Base-by-base conservation (phyloP, 495 filamentous ascomycete species). In the Talaromyces nanjingensis region DNA sequence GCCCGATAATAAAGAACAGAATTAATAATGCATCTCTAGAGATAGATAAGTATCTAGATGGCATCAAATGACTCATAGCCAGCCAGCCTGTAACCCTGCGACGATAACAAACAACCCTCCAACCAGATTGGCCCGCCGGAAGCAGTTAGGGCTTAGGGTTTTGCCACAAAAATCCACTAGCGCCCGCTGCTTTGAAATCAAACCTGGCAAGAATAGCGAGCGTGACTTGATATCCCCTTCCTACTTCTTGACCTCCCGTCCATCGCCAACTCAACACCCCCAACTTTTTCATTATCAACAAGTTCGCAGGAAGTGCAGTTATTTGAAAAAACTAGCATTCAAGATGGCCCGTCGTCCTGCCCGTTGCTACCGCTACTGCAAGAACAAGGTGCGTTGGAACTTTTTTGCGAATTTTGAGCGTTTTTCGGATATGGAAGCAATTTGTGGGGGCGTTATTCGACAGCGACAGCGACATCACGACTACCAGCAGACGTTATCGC, bases 311-410 rank as follows among this genome's bases (percentile, higher is more conserved):
- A 81, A 82, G 77, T 77, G 77, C 78, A 83, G 72, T 78, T 71
- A 74, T 76, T 77, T 77, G 65, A 76, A 24, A 24, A 77, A 74
- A 56, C 78, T 82, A 87, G 77, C 83, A 59, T 81, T 87, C 87
- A 90, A 87, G 81, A 98, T 98, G 94, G 94, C 94, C 75, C 90
- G 94, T 78, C 91, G 94, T 85, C 94, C 94, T 72, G 94, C 94
- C 70, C 87, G 96, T 83, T 98, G 94, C 83, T 98, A 98, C 88
- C 92, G 94, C 79, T 98, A 98, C 88, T 98, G 94, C 91, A 98
- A 98, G 91, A 97, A 97, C 89, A 97, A 97, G 93, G 91, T 94
- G 77, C 80, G 88, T 84, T 65, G 49, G 20, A 12, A 12, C 18
- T 68, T 66, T 60, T 63, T 39, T 64, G 63, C 67, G 67, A 66